Evolutionary conservation across 352 stramenopile genomes (phyloP).

Genomic region (Vaucheria bursata): DNA sequence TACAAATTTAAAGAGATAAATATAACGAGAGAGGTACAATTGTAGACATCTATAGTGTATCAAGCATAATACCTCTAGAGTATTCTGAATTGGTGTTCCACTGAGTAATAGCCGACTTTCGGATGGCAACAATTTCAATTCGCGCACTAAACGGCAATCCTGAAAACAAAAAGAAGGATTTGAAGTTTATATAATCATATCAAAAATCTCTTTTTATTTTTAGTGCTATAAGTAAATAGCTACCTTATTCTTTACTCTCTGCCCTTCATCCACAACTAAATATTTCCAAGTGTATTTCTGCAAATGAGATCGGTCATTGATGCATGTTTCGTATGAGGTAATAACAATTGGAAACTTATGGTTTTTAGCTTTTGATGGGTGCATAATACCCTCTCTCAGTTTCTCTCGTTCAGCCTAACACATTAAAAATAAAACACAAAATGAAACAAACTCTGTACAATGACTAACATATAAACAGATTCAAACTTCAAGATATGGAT

Average conservation of each 20-base stretch:
- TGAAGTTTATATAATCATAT: no score
- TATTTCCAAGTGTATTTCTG: conserved; percentile 53
- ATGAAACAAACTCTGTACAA: not conserved
- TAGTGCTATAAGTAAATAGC: no score
- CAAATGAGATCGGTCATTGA: conserved; percentile 38
- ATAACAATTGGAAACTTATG: conserved; percentile 86
- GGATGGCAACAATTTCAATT: conserved; percentile 80
- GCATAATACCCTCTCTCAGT: conserved; percentile 48
- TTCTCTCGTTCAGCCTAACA: conserved; percentile 6
- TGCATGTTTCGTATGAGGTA: conserved; percentile 89
- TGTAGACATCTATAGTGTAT: no score
- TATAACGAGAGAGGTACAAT: no score
- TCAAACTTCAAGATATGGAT: not conserved
- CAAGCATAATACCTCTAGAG: conserved; percentile 39
- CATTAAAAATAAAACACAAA: not conserved
- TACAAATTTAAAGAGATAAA: no score
- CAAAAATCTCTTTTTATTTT: no score
- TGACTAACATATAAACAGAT: not conserved
- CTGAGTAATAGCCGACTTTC: conserved; percentile 86
- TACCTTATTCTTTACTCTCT: conserved; percentile 92
- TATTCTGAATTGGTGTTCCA: conserved; percentile 93
- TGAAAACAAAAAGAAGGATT: not conserved
- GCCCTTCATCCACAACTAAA: conserved; percentile 93
- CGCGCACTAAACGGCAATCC: conserved; percentile 75
- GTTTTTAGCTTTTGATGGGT: conserved; percentile 51